Base-by-base conservation (phyloP, 331 rosid species). In the Ulmus americana region DNA sequence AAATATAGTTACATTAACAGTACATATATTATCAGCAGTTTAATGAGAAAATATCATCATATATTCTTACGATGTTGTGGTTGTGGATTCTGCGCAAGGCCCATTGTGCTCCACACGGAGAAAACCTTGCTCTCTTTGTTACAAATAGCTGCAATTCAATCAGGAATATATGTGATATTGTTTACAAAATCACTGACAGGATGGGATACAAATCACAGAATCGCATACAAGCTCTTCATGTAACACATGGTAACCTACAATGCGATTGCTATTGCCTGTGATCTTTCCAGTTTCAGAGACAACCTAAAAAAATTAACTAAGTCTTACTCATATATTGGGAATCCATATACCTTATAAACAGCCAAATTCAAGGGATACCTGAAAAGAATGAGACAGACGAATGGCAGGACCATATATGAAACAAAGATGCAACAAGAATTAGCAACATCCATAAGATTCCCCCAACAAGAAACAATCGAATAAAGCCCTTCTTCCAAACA, bases 331-430 rank as follows among this genome's bases (percentile, higher is more conserved):
- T 2, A 28, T 28, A 28, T 28, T 28, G 35, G 35, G 35, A 7
- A 64, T 3, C 18, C 38, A 48, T 5, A 44, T 0, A 62, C 15
- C 13, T 7, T 10, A 54, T 20, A 10, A 54, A 18, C 22, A 22
- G 39, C 59, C 10, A 49, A n/a, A 28, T 59, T 65, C 61, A 63
- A 20, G 39, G 52, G 49, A 51, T 81, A 94, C 98, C 97, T 67
- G 95, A 83, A 62, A 94, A 77, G 70, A 92, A 79, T 50, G 91
- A 76, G 66, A 94, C 69, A 42, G 95, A 80, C 60, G 97, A 77
- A 48, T 82, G 95, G 78, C 98, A 92, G 45, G 97, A 89, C 98
- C 98, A 92, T 22, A 92, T 68, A 72, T 92, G 98, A 59, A 92
- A 82, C 81, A 92, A 69, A 42, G 86, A 77, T 15, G 98, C 98